Conservation (phyloP, 2,329 filamentous ascomycete species). For the Cordyceps farinosa region DNA sequence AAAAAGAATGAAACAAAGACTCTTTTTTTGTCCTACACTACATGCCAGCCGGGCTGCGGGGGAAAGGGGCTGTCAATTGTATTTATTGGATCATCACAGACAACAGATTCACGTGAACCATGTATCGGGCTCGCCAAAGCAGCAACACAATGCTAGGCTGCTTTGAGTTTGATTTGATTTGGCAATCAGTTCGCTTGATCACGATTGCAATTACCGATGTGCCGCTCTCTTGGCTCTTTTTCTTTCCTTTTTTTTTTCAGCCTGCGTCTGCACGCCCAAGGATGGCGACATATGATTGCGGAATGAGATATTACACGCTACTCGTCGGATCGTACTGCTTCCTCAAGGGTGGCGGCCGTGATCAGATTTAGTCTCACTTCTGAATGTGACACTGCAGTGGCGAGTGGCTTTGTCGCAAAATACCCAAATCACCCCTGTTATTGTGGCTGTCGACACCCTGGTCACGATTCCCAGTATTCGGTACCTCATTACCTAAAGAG, state of each 20-base stretch:
- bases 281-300: conserved; percentile 5
- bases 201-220: neutral
- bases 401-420: no score
- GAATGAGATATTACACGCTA: conserved; percentile 10
- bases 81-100: neutral
- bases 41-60: neutral
- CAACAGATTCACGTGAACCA: neutral
- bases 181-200: neutral
- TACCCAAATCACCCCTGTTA: no score
- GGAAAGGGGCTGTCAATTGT: neutral
- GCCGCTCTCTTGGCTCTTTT: neutral
- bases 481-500: no score
- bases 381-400: no score
- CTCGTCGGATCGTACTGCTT: neutral
- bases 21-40: neutral
- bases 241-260: neutral
- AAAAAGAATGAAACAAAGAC: neutral
- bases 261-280: neutral
- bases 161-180: neutral
- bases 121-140: neutral
- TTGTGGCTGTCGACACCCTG: no score
- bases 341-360: neutral
- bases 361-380: no score
- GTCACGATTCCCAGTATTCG: no score
- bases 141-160: neutral